Base-by-base conservation (phyloP, 78 protist genomes). In the Emiliania huxleyi region DNA sequence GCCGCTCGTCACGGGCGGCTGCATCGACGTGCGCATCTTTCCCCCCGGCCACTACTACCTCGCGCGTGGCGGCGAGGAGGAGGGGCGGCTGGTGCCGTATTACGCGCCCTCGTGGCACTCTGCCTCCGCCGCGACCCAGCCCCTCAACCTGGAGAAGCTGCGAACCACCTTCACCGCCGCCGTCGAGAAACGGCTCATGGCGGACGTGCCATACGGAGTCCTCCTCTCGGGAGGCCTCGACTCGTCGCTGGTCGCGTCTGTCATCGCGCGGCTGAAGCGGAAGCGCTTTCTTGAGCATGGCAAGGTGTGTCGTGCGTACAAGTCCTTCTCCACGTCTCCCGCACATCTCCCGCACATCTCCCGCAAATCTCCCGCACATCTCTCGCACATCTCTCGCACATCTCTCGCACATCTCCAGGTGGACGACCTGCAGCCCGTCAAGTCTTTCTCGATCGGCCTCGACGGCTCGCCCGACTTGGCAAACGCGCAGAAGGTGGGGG, bases 381-480 rank as follows among this genome's bases (percentile, higher is more conserved):
- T n/a, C n/a, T n/a, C n/a, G n/a, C n/a, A n/a, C n/a, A n/a, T n/a
- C n/a, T n/a, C n/a, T n/a, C n/a, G n/a, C n/a, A n/a, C n/a, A n/a
- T 77, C 40, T 21, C 48, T 77, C 2, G 48, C 1, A 21, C 1
- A 5, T 33, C 46, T 45, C 48, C 4, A 11, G 33, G 46, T 40
- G 44, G 87, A 79, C 2, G 55, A 43, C 35, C 87, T 43, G 29
- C 0, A 79, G 55, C 87, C 55, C 0, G 37, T 79, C 55, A 79
- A 79, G 87, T 23, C 55, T 37, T 79, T 79, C 35, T 79, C 87
- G 55, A 90, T 90, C 81, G 95, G 95, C 19, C 93, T 94, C 42
- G 40, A 84, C 44, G 92, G 92, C 79, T 44, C 92, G 12, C 95
- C 95, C 15, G 95, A 94, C 91, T 93, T 94, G 44, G 37, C 22